phyloP scores from a whole-genome alignment of 225 moss, liverwort and hornwort genomes.

The Antitrichia curtipendula region DNA sequence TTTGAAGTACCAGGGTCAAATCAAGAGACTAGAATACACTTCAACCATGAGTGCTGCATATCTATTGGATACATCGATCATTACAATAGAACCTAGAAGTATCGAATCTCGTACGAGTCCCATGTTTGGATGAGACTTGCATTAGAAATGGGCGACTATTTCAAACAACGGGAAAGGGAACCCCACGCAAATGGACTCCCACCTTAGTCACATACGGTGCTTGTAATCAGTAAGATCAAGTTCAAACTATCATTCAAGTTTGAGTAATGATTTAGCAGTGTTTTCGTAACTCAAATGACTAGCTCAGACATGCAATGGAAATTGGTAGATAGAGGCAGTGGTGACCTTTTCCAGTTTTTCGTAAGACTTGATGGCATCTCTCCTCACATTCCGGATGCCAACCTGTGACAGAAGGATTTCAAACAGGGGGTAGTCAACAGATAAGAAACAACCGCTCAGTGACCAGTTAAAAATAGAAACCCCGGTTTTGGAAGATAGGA shows the following conservation, averaged over 20 bases:
- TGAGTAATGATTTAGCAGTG: neutral
- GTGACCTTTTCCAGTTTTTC: slow-evolving; percentile 87
- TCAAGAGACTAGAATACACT: neutral
- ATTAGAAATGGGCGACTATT: neutral
- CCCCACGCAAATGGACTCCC: neutral
- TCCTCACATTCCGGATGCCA: slow-evolving; percentile 85
- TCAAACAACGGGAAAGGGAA: neutral
- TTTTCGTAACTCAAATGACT: neutral
- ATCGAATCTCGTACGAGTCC: neutral
- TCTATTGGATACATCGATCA: neutral
- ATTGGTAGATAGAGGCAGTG: neutral
- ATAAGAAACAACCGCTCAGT: neutral
- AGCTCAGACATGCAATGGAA: neutral
- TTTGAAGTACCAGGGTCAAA: neutral
- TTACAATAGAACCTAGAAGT: neutral
- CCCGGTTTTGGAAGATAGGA: neutral
- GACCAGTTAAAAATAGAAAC: neutral
- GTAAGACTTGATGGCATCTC: slow-evolving; percentile 83
- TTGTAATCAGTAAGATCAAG: neutral
- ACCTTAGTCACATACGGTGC: neutral
- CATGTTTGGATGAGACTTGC: neutral
- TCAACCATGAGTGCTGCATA: neutral
- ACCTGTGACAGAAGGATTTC: slow-evolving; percentile 36
- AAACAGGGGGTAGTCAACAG: neutral
- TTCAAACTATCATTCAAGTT: neutral